These are phyloP conservation scores for Brasilioporus rufonigricans DNA, from an alignment of 768 basidiomycete species.

Conservation along the genomic window DNA sequence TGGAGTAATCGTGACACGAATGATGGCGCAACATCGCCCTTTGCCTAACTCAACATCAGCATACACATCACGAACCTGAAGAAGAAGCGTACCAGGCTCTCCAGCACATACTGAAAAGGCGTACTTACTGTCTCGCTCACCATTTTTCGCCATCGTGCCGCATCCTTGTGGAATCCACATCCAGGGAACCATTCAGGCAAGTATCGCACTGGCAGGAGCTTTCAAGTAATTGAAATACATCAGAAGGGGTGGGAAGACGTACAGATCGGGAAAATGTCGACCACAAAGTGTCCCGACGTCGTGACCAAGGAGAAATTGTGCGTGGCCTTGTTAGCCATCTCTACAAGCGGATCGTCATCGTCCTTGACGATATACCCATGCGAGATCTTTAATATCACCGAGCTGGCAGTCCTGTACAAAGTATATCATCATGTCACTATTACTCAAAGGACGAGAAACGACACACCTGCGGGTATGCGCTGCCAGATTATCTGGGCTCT, in stretches of 20 bases:
- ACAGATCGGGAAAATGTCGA: slow-evolving; percentile 7
- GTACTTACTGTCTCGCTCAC: neutral
- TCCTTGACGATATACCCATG: neutral
- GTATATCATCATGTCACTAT: neutral
- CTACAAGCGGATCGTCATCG: slow-evolving; percentile 30
- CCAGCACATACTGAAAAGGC: neutral
- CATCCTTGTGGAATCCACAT: neutral
- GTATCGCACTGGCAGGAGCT: slow-evolving; percentile 5
- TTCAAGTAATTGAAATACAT: neutral
- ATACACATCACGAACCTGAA: neutral
- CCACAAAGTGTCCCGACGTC: slow-evolving; percentile 3
- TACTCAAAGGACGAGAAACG: neutral
- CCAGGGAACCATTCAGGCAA: slow-evolving; percentile 4
- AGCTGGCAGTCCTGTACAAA: neutral
- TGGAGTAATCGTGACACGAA: slow-evolving; percentile 5
- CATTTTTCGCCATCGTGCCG: neutral
- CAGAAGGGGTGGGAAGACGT: neutral
- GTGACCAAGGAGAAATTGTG: neutral
- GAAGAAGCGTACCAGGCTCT: slow-evolving; percentile 6
- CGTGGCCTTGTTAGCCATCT: slow-evolving; percentile 3
- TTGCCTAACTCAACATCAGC: neutral
- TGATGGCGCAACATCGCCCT: slow-evolving; percentile 6
- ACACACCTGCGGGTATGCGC: slow-evolving; percentile 5
- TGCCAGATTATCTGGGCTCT: neutral
- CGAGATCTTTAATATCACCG: neutral